These are phyloP conservation scores for Schoenoplectus tabernaemontani DNA, from an alignment of 202 grass and related monocot genomes.

Conservation along the genomic window DNA sequence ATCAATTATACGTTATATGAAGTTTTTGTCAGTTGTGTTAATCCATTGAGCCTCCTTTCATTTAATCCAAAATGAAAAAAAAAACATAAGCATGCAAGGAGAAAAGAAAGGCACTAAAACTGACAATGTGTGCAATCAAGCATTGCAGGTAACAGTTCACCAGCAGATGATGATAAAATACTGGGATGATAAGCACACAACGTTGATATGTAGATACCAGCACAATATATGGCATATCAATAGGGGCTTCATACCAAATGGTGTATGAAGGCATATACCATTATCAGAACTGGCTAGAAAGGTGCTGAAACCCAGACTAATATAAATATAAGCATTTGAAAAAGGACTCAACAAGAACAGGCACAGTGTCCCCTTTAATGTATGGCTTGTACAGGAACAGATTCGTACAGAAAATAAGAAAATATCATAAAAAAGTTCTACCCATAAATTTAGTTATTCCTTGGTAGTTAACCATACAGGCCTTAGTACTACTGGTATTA, in stretches of 20 bases:
- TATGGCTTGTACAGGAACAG: neutral
- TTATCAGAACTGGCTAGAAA: neutral
- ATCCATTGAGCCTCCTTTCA: neutral
- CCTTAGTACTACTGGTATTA: neutral
- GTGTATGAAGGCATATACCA: neutral
- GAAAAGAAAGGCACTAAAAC: neutral
- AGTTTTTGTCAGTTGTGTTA: neutral
- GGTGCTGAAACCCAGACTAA: neutral
- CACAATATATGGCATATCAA: neutral
- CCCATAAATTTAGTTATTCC: neutral
- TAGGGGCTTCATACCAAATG: neutral
- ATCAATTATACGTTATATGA: conserved; percentile 11
- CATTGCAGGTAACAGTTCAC: neutral
- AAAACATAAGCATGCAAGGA: neutral
- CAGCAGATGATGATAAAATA: neutral
- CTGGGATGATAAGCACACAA: neutral
- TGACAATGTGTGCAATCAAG: neutral
- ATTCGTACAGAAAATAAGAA: neutral
- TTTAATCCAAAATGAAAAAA: neutral
- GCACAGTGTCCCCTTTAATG: neutral
- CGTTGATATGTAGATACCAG: neutral
- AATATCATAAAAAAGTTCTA: neutral
- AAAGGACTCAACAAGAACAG: neutral
- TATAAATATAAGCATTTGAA: too few species aligned
- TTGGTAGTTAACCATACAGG: neutral